Evolutionary conservation across 305 asterid species (phyloP), one percentile per base, ranked within the genome.

Genomic region (Stenogyne calaminthoides): DNA sequence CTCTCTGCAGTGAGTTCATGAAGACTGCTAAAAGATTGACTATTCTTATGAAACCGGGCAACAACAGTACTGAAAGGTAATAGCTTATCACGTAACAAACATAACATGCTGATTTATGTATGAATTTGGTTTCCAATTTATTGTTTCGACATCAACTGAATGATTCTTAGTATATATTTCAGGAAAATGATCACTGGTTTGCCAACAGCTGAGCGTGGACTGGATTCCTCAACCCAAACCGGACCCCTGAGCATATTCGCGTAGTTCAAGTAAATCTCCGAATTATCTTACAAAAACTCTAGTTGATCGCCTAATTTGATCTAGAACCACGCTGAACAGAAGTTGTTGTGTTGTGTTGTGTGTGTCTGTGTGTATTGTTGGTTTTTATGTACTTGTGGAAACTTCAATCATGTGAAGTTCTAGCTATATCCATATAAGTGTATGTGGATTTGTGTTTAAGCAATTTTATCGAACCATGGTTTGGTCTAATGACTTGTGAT

Each of bases 231-330:
- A 27, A 88, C 85, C 75, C 91, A 81, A 80, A 73, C 96, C 4
- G 95, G 98, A 40, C 86, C 88, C 9, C 71, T 92, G 77, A 84
- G 96, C 86, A 90, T 92, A 80, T 88, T 84, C 60, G 97, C 92
- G 0, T 87, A 84, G 77, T 20, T 47, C 47, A 49, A 66, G 49
- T 44, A 61, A 34, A 47, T 61, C 72, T 36, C 42, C 2, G 25
- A 25, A 46, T 7, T 27, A 3, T 10, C 4, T 19, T 39, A 44
- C 66, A 36, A n/a, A 73, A 58, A 56, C 8, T 66, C 34, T 27
- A 62, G 39, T 47, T 54, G 22, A 55, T 40, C 40, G 9, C 36
- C 54, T 7, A 32, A 60, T 69, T 51, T 69, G 25, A 19, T 78
- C 69, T 46, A 32, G 29, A 46, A 37, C 37, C 16, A 40, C 10